These are phyloP conservation scores for Taiozyma sp. DNA, from an alignment of 1,139 yeast species.

Conservation along the genomic window DNA sequence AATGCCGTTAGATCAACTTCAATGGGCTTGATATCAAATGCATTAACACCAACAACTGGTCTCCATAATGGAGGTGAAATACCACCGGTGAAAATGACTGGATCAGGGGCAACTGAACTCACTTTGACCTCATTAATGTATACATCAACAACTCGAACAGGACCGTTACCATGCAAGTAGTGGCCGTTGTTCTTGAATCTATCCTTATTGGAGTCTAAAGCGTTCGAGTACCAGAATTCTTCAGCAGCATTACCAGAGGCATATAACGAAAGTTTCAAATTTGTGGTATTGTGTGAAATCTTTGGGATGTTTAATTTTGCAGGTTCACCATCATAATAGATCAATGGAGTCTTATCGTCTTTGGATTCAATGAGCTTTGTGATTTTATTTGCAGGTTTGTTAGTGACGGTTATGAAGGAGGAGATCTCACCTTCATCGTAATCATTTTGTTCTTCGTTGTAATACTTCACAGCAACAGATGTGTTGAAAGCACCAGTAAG, in stretches of 20 bases:
- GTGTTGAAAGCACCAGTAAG: constrained; percentile 62
- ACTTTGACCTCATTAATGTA: constrained; percentile 44
- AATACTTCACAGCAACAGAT: constrained; percentile 49
- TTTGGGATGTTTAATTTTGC: constrained; percentile 37
- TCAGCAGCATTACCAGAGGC: constrained; percentile 77
- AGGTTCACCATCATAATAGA: constrained; percentile 37
- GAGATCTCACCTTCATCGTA: constrained; percentile 4
- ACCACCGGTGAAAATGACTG: constrained; percentile 74
- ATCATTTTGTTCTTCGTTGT: constrained; percentile 25
- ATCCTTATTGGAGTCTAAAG: constrained; percentile 42
- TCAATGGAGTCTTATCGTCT: constrained; percentile 37
- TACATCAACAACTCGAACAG: constrained; percentile 51
- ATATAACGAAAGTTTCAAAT: constrained; percentile 44
- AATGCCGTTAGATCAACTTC: constrained; percentile 65
- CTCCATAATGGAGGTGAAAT: constrained; percentile 75
- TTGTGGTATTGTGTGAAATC: constrained; percentile 20
- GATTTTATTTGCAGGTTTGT: constrained; percentile 19
- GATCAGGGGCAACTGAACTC: constrained; percentile 50
- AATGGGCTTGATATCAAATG: constrained; percentile 67
- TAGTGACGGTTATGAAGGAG: constrained; percentile 17
- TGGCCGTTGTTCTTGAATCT: constrained; percentile 36
- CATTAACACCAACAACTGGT: constrained; percentile 67
- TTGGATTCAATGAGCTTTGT: constrained; percentile 13
- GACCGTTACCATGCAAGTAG: constrained; percentile 55
- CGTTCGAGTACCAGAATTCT: constrained; percentile 79